Conservation (phyloP, 306 rosid genomes). For the Abrus precatorius region DNA sequence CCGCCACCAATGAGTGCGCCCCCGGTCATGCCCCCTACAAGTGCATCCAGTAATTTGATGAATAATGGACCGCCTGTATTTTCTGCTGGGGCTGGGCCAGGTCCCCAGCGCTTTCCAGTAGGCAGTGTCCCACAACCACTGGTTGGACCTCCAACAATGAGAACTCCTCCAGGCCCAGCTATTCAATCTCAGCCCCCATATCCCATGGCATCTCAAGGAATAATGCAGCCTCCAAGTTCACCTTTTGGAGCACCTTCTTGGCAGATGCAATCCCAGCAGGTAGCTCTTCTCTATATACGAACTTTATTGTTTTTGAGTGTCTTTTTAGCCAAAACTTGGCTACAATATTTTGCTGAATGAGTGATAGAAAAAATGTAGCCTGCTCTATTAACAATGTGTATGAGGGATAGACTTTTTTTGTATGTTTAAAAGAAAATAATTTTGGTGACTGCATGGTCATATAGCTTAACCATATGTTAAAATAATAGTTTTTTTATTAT, state of each 20-base stretch:
- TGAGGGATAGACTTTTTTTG: background rate
- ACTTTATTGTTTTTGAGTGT: constrained; percentile 26
- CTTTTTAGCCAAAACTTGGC: background rate
- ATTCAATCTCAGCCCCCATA: constrained; percentile 72
- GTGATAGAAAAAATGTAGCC: constrained; percentile 11
- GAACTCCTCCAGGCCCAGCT: constrained; percentile 65
- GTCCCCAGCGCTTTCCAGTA: constrained; percentile 69
- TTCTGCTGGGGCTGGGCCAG: constrained; percentile 57
- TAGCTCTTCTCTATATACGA: constrained; percentile 37
- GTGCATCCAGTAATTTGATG: constrained; percentile 64
- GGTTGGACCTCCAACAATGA: constrained; percentile 67
- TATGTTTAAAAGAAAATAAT: constrained; percentile 5
- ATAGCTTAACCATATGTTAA: constrained; percentile 13
- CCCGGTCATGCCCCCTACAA: constrained; percentile 49
- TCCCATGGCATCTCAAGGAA: constrained; percentile 65
- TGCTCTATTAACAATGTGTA: background rate
- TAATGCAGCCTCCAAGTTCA: constrained; percentile 64
- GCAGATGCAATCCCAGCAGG: constrained; percentile 90
- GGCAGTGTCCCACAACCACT: constrained; percentile 58
- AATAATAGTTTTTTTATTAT: background rate
- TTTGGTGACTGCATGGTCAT: constrained; percentile 11
- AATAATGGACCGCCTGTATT: constrained; percentile 84
- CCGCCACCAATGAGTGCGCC: constrained; percentile 59
- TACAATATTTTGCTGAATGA: constrained; percentile 26
- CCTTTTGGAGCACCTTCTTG: constrained; percentile 77